These are phyloP conservation scores for Nicotiana attenuata DNA, from an alignment of 257 asterid species.

Conservation along the genomic window DNA sequence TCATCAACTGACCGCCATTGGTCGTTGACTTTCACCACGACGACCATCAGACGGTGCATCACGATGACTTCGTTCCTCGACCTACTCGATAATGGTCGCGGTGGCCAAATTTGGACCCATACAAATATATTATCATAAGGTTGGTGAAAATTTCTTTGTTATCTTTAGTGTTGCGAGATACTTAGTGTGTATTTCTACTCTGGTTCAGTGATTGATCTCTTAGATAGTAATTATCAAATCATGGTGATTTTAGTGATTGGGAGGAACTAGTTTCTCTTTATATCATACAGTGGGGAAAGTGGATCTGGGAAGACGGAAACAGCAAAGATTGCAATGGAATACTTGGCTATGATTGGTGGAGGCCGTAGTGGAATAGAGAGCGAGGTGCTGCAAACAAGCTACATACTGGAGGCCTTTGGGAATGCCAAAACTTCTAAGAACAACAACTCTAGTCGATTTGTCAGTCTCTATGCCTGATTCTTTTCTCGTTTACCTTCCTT, in stretches of 20 bases:
- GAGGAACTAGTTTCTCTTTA: constrained; percentile 14
- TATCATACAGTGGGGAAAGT: constrained; percentile 77
- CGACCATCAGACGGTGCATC: too few relatives aligned
- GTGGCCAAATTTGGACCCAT: too few relatives aligned
- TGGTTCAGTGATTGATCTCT: not conserved
- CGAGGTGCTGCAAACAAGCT: constrained; percentile 70
- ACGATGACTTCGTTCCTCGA: too few relatives aligned
- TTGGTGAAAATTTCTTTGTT: constrained; percentile 25
- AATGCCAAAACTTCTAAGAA: constrained; percentile 85
- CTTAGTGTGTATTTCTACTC: constrained; percentile 5
- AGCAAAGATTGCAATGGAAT: constrained; percentile 75
- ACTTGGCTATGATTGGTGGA: constrained; percentile 77
- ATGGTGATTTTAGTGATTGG: not conserved
- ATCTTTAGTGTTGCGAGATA: constrained; percentile 10
- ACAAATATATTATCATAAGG: constrained; percentile 58
- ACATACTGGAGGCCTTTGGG: constrained; percentile 90
- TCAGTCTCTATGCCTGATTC: constrained; percentile 34
- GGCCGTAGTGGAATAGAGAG: constrained; percentile 59
- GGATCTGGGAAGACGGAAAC: constrained; percentile 99
- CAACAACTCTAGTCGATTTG: constrained; percentile 93
- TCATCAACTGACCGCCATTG: too few relatives aligned
- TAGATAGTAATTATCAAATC: not conserved
- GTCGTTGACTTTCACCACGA: too few relatives aligned
- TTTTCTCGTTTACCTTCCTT: constrained; percentile 13
- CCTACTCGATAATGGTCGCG: too few relatives aligned